phyloP scores from a whole-genome alignment of 2,329 filamentous ascomycete species.

The Epichloe glyceriae region DNA sequence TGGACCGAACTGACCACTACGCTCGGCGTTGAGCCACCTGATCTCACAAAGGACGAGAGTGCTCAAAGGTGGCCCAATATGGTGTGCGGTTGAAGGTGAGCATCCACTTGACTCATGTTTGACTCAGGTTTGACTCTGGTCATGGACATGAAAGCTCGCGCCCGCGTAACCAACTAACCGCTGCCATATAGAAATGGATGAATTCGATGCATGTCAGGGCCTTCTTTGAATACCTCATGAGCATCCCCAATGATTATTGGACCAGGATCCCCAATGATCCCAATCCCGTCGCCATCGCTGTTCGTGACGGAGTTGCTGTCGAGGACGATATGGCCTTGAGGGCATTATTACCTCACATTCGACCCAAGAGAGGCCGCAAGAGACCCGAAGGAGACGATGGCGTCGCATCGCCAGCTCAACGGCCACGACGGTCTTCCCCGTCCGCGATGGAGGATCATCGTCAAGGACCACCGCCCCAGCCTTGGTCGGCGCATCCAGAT shows the following conservation, averaged over 20 bases:
- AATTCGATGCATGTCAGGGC: conserved; percentile 90
- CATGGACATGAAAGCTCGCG: too few relatives aligned
- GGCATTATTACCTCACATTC: conserved; percentile 67
- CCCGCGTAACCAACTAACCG: not conserved
- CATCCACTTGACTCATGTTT: not conserved
- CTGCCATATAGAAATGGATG: conserved; percentile 69
- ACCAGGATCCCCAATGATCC: conserved; percentile 55
- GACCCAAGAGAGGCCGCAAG: conserved; percentile 47
- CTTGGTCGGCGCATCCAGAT: conserved; percentile 35
- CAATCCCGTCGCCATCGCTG: conserved; percentile 48
- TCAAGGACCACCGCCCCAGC: conserved; percentile 21
- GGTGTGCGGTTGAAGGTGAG: conserved; percentile 77
- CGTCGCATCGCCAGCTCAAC: conserved; percentile 39
- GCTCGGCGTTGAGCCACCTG: conserved; percentile 78
- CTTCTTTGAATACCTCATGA: conserved; percentile 82
- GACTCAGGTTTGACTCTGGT: too few relatives aligned
- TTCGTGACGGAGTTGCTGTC: conserved; percentile 67
- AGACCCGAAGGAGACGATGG: conserved; percentile 49
- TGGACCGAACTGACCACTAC: conserved; percentile 81
- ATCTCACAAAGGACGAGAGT: conserved; percentile 71
- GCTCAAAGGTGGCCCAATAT: conserved; percentile 88
- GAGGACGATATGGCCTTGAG: conserved; percentile 84
- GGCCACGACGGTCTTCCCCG: conserved; percentile 46
- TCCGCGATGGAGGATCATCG: conserved; percentile 27
- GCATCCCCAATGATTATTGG: conserved; percentile 69